A percentile compares a stretch with the other conserved stretches of the same genome.
phyloP scores from a whole-genome alignment of 2,329 filamentous ascomycete species.

The Fusarium zealandicum region DNA sequence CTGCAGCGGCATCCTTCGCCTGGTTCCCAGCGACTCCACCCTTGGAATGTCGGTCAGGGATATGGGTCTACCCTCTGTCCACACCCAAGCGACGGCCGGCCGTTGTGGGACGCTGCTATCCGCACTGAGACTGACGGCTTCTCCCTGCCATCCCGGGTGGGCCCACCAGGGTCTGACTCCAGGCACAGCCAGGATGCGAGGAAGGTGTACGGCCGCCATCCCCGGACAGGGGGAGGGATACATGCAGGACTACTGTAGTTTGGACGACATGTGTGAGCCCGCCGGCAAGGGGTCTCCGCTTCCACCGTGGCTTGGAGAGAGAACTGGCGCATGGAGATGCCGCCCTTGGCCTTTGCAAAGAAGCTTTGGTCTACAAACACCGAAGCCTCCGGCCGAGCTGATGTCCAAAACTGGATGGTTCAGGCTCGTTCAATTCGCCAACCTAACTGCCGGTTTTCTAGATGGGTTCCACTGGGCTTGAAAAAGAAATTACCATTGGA shows the following conservation, averaged over 20 bases:
- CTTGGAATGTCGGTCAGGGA: conserved; percentile 45
- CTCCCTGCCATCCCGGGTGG: conserved; percentile 24
- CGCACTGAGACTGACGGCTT: conserved; percentile 28
- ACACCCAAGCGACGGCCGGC: conserved; percentile 22
- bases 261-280: conserved; percentile 25
- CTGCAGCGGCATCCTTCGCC: conserved; percentile 44
- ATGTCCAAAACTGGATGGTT: conserved; percentile 28
- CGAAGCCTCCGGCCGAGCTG: conserved; percentile 25
- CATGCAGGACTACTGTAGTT: conserved; percentile 25
- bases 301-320: conserved; percentile 38
- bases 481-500: conserved; percentile 27
- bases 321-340: conserved; percentile 34
- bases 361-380: conserved; percentile 20
- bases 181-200: conserved; percentile 38
- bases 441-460: conserved; percentile 36
- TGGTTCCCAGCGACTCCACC: conserved; percentile 35
- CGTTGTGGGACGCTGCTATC: conserved; percentile 33
- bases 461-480: conserved; percentile 28
- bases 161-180: conserved; percentile 33
- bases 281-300: conserved; percentile 44
- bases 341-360: conserved; percentile 16
- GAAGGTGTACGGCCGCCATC: conserved; percentile 38
- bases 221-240: conserved; percentile 36
- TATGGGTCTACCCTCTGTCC: conserved; percentile 34
- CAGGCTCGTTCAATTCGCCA: conserved; percentile 33